Conservation (phyloP, 2,329 filamentous ascomycete species). For the Phoma herbarum region DNA sequence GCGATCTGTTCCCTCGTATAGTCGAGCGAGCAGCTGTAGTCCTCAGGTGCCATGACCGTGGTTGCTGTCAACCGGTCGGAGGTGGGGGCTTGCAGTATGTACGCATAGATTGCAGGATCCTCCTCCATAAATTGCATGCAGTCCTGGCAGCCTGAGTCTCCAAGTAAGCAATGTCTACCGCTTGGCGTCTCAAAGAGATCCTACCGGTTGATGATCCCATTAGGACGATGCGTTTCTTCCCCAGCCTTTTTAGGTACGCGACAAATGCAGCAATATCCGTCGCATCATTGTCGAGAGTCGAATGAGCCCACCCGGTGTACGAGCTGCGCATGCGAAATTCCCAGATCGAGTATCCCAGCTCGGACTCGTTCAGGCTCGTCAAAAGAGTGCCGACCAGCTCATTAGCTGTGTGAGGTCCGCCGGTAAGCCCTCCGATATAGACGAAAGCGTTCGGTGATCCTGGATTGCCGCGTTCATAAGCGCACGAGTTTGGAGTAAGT, state of each 20-base stretch:
- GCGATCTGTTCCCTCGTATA: slow-evolving; percentile 20
- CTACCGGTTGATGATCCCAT: slow-evolving; percentile 24
- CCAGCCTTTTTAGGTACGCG: slow-evolving; percentile 17
- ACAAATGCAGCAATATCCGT: slow-evolving; percentile 28
- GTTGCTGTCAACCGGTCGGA: slow-evolving; percentile 30
- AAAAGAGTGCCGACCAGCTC: slow-evolving; percentile 8
- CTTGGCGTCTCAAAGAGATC: background rate
- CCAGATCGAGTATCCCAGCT: slow-evolving; percentile 24
- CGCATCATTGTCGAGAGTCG: slow-evolving; percentile 28
- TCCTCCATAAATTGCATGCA: background rate
- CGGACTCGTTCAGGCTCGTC: background rate
- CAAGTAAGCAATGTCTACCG: background rate
- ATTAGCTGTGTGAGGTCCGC: slow-evolving; percentile 25
- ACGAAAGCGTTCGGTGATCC: slow-evolving; percentile 24
- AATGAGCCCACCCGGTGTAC: slow-evolving; percentile 31
- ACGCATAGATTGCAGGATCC: slow-evolving; percentile 15
- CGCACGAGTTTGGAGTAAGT: slow-evolving; percentile 16
- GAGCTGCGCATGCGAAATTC: slow-evolving; percentile 33
- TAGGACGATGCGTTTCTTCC: slow-evolving; percentile 19
- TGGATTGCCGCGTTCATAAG: slow-evolving; percentile 25
- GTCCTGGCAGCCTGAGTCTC: background rate
- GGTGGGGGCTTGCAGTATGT: slow-evolving; percentile 28
- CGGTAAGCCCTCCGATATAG: slow-evolving; percentile 29
- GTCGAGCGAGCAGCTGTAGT: slow-evolving; percentile 11
- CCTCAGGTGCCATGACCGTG: slow-evolving; percentile 25